Evolutionary conservation across 768 basidiomycete species (phyloP), one percentile per base, ranked within the genome.

Genomic region (Exsudoporus frostii): DNA sequence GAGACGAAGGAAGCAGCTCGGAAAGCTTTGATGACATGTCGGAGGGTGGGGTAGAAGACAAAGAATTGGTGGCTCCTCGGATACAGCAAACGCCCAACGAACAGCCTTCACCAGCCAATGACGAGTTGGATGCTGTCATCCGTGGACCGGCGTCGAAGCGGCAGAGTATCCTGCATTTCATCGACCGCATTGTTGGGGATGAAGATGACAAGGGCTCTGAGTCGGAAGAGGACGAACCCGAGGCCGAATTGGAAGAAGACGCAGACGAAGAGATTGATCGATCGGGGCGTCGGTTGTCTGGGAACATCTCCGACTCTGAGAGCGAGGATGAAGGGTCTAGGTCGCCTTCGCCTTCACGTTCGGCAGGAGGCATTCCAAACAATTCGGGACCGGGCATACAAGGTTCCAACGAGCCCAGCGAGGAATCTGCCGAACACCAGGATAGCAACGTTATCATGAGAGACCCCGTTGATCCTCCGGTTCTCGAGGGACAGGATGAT

Each of bases 221-320:
- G 9, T 71, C 73, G 13, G 72, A 72, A 50, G 77, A 76, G 36
- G 73, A 72, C 15, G 74, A n/a, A n/a, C n/a, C n/a, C n/a, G n/a
- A 76, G 43, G 73, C 70, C 15, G 72, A 73, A 34, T 71, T 73
- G 15, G 72, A 76, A 20, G 78, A 77, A 25, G 75, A 77, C 20
- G 54, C 70, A 14, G 71, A 73, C 5, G 61, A 66, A 19, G 70
- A 74, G 27, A 25, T 45, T 7, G 65, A 73, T 29, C 59, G 70
- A 65, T 47, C 57, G 62, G 59, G 60, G 68, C 48, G 73, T 66
- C 54, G 73, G 19, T 38, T 64, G 30, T 63, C 65, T 22, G 76
- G 56, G 66, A 76, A 30, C 62, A 70, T 56, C 59, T 71, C 60
- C 61, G 70, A 71, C 32, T 67, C 65, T 25, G 70, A 60, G 65